These are phyloP conservation scores for Alternaria gaisen DNA, from an alignment of 2,329 filamentous ascomycete genomes.

Conservation along the genomic window DNA sequence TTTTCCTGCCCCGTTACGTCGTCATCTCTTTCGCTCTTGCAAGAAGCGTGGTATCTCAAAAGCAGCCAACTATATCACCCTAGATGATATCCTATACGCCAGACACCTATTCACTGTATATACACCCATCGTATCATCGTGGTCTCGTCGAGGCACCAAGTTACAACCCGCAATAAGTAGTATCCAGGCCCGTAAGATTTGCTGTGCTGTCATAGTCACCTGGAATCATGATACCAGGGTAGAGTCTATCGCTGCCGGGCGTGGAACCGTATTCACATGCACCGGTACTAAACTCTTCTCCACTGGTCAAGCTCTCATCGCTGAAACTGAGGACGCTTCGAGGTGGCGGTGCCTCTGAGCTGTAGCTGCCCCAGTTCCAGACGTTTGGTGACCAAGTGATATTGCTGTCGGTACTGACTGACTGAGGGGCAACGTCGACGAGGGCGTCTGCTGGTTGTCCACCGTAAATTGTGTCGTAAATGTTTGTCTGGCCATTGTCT, in stretches of 20 bases:
- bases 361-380: constrained; percentile 45
- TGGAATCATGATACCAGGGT: constrained; percentile 49
- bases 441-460: constrained; percentile 61
- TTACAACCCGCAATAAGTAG: constrained; percentile 52
- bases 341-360: constrained; percentile 45
- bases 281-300: constrained; percentile 53
- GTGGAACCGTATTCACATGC: constrained; percentile 41
- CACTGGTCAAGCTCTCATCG: constrained; percentile 66
- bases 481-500: constrained; percentile 80
- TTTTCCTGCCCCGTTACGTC: background rate
- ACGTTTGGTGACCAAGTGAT: constrained; percentile 49
- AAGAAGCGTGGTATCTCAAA: constrained; percentile 37
- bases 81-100: background rate
- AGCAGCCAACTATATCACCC: background rate
- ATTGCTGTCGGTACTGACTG: constrained; percentile 41
- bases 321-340: constrained; percentile 68
- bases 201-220: constrained; percentile 39
- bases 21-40: constrained; percentile 22
- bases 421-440: constrained; percentile 42
- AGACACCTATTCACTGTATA: background rate
- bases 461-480: constrained; percentile 85
- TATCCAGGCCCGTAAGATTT: constrained; percentile 50
- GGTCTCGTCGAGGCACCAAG: background rate
- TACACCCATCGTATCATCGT: constrained; percentile 5
- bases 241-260: constrained; percentile 45